Base-by-base conservation (phyloP, 257 asterid species). In the Leptodermis oblonga region DNA sequence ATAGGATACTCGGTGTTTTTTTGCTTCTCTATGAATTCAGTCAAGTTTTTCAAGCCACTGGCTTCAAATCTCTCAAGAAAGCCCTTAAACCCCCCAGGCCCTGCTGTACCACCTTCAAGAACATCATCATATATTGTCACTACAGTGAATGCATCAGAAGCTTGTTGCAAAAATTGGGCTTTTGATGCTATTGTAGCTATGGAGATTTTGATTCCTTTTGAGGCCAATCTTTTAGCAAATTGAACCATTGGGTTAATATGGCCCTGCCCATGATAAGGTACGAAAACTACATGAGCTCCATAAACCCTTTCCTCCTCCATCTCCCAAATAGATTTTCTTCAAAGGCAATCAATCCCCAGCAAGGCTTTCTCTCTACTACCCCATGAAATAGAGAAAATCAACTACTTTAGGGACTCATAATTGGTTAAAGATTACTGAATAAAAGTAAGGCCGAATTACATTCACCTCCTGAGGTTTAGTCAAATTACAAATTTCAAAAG, bases 201-300 rank as follows among this genome's bases (percentile, higher is more conserved):
- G 12, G 90, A 81, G 67, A 87, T 68, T 71, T 79, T 76, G 82
- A 84, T 77, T 22, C 90, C 86, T 65, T 78, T 79, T 61, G 88
- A 81, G 65, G 85, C 79, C 52, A 82, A 68, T 33, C 90, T 72
- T 65, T 81, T 84, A 51, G 87, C 84, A 51, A 82, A 82, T 61
- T 84, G 92, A 49, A 87, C 55, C 86, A 84, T 78, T 59, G 88
- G 92, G 63, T 84, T 84, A 39, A 81, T 81, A 75, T 82, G 92
- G 74, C 88, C 92, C 70, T 84, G 92, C 22, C 90, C 87, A 55
- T 87, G 88, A 79, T 79, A 82, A n/a, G 88, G 76, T 8, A 84
- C 72, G 68, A 84, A 78, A 59, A 82, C 71, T 8, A 82, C 70
- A 59, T 84, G 90, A 74, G 73, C 76, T 79, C 56, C 82, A 55